Evolutionary conservation across 2,329 filamentous ascomycete species (phyloP), one percentile per base, ranked within the genome.

Genomic region (Phaeomoniella chlamydospora): DNA sequence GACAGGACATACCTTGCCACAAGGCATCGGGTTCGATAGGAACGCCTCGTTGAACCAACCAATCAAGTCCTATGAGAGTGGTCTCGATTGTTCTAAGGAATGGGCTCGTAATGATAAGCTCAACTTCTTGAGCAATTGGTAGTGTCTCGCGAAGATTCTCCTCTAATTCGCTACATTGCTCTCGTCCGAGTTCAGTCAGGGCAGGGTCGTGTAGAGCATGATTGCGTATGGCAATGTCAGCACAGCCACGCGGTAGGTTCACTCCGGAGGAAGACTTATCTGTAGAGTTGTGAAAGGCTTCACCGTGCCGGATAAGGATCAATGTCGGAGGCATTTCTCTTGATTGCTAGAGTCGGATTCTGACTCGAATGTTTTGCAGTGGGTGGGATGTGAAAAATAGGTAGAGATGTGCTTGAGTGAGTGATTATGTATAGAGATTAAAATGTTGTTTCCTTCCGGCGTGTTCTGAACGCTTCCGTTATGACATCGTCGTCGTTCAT

Each of bases 1-100:
- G n/a, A n/a, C n/a, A n/a, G n/a, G n/a, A n/a, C n/a, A n/a, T 51
- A 74, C 71, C 72, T 61, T 81, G 77, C 77, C 77, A 81, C 37
- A 65, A 63, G 3, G 77, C 74, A 46, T 74, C 65, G 1, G 70
- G 67, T 33, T 68, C 55, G 15, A 79, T 61, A 32, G 61, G 64
- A 14, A 76, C 57, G 1, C 70, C 70, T 31, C 54, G 55, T 14
- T 68, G 62, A 34, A 74, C 58, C 32, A 80, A 56, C 64, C 68
- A 78, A 43, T 69, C 67, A 2, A 80, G 57, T 0, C 67, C 66
- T 5, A 69, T 58, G 30, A 68, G 57, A 1, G 75, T 68, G 2
- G 77, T 81, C 54, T 82, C 72, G 18, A 80, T 58, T 2, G 76
- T 80, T 18, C 77, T 64, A 12, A 64, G 60, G 72, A 80, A 77